These are phyloP conservation scores for Cryptococcus floricola DNA, from an alignment of 1,284 basidiomycete genomes.

Conservation along the genomic window DNA sequence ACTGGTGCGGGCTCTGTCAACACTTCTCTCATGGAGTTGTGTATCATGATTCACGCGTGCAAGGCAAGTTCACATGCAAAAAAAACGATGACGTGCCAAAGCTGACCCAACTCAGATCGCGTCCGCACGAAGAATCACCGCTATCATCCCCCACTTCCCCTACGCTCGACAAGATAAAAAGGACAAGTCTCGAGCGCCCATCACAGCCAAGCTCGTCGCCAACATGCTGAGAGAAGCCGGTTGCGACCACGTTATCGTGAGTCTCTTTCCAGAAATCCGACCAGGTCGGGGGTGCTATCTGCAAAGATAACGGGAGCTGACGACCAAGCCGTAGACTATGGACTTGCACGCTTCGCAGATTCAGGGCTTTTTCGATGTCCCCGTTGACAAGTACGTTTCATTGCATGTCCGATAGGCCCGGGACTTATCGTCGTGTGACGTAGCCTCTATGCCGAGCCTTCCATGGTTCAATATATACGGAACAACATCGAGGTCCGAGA, in stretches of 20 bases:
- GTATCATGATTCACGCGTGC: slow-evolving; percentile 99
- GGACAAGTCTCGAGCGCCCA: slow-evolving; percentile 97
- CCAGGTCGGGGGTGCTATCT: background rate
- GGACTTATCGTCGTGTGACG: background rate
- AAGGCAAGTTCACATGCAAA: slow-evolving; percentile 53
- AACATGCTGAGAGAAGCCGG: slow-evolving; percentile 98
- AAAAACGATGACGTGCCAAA: background rate
- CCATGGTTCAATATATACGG: slow-evolving; percentile 90
- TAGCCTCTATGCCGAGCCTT: slow-evolving; percentile 88
- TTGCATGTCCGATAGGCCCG: background rate
- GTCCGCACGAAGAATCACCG: slow-evolving; percentile 91
- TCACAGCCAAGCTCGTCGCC: slow-evolving; percentile 96
- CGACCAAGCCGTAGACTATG: slow-evolving; percentile 69
- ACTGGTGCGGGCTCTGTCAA: slow-evolving; percentile 64
- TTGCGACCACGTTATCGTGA: slow-evolving; percentile 96
- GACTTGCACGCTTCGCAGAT: slow-evolving; percentile 97
- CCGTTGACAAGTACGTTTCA: slow-evolving; percentile 90
- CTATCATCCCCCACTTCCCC: slow-evolving; percentile 90
- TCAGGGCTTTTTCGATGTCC: slow-evolving; percentile 99
- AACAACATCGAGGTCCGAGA: slow-evolving; percentile 79
- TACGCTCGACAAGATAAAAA: slow-evolving; percentile 98
- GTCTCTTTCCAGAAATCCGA: slow-evolving; percentile 40
- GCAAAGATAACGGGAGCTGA: background rate
- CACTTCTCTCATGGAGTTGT: slow-evolving; percentile 89
- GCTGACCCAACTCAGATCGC: slow-evolving; percentile 57